These are phyloP conservation scores for Aspergillus baeticus DNA, from an alignment of 495 filamentous ascomycete species.

Conservation along the genomic window DNA sequence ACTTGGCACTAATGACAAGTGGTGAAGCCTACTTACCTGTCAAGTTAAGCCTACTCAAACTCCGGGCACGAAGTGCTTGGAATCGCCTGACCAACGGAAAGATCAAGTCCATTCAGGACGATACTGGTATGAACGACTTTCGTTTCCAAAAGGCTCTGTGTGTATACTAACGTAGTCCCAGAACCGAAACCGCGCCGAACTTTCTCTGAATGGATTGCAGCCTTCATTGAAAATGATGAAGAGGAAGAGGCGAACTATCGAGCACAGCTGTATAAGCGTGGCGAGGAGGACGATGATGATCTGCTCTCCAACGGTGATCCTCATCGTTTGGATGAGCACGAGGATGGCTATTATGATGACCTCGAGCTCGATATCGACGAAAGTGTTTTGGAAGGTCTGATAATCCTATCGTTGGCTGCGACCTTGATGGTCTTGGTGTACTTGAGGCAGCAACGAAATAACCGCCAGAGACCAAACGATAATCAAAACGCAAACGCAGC, in stretches of 20 bases:
- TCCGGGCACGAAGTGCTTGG: constrained; percentile 84
- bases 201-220: constrained; percentile 76
- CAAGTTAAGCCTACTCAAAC: constrained; percentile 80
- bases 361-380: constrained; percentile 65
- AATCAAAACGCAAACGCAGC: constrained; percentile 34
- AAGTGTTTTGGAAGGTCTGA: constrained; percentile 75
- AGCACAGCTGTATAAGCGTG: constrained; percentile 55
- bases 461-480: constrained; percentile 53
- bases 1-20: constrained; percentile 87
- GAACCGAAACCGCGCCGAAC: constrained; percentile 70
- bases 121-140: constrained; percentile 62
- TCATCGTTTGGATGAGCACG: constrained; percentile 49
- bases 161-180: constrained; percentile 19
- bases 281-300: constrained; percentile 55
- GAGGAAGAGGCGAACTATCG: constrained; percentile 44
- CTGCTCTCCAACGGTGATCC: constrained; percentile 48
- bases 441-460: constrained; percentile 71
- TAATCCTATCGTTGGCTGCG: constrained; percentile 76
- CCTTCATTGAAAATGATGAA: constrained; percentile 75
- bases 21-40: constrained; percentile 94
- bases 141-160: not conserved
- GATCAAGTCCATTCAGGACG: constrained; percentile 86
- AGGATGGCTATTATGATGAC: constrained; percentile 67
- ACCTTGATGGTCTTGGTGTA: constrained; percentile 76
- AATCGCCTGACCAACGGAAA: constrained; percentile 87